These are phyloP conservation scores for Sicyos baderoa DNA, from an alignment of 306 rosid genomes.

Conservation along the genomic window DNA sequence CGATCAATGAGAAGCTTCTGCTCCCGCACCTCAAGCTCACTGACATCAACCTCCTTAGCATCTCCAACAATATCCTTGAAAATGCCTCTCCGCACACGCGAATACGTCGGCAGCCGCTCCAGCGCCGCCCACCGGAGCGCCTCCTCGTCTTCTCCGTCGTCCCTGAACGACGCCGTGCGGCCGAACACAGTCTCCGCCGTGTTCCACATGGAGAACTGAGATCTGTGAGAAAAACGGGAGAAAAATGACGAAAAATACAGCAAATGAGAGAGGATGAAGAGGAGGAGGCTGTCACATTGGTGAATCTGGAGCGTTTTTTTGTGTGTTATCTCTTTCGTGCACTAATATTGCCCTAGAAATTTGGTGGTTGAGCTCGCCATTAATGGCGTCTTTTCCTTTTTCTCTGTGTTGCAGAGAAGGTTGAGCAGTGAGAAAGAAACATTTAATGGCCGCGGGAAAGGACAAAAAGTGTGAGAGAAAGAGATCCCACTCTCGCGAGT, in stretches of 20 bases:
- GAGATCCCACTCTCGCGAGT: conserved; percentile 13
- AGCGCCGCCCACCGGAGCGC: conserved; percentile 98
- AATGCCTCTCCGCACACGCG: conserved; percentile 71
- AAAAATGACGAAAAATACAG: background rate
- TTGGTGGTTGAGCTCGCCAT: conserved; percentile 62
- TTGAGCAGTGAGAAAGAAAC: conserved; percentile 11
- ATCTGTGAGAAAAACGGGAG: conserved; percentile 12
- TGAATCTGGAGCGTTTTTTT: background rate
- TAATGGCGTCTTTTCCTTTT: conserved; percentile 28
- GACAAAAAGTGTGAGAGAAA: background rate
- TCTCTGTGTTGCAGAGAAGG: background rate
- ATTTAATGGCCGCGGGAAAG: conserved; percentile 84
- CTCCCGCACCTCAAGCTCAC: conserved; percentile 50
- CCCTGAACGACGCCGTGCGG: conserved; percentile 52
- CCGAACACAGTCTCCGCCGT: conserved; percentile 66
- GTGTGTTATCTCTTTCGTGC: no score
- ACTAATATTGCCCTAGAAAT: conserved; percentile 21
- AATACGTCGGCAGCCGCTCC: conserved; percentile 77
- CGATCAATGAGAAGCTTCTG: conserved; percentile 62
- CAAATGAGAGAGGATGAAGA: background rate
- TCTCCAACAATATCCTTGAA: conserved; percentile 60
- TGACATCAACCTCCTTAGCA: conserved; percentile 52
- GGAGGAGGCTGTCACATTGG: conserved; percentile 18
- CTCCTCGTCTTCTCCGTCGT: conserved; percentile 58
- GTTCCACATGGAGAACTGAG: conserved; percentile 68